Conservation (phyloP, 176 grass and related monocot species). For the Bromus sterilis region DNA sequence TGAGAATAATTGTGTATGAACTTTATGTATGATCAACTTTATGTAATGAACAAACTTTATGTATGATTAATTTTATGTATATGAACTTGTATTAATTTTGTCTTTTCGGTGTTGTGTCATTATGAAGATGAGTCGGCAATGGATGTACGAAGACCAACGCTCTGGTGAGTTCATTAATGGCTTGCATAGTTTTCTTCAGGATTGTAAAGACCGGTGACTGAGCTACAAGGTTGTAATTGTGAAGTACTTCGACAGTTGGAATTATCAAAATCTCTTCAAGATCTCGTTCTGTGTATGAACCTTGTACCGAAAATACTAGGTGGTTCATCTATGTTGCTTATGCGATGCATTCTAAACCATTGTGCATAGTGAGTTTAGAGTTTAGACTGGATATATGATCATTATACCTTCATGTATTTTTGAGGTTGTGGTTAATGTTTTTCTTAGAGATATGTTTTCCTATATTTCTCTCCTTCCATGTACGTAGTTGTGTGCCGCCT, state of each 20-base stretch:
- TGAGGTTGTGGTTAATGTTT: too few relatives aligned
- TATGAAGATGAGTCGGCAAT: too few relatives aligned
- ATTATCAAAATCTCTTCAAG: conserved; percentile 59
- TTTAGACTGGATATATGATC: conserved; percentile 2
- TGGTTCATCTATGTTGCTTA: background rate
- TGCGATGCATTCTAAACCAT: background rate
- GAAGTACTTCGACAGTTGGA: conserved; percentile 65
- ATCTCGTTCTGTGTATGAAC: conserved; percentile 48
- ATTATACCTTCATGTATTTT: background rate
- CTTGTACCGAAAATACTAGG: conserved; percentile 57
- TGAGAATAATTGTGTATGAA: too few relatives aligned
- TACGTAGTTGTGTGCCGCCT: background rate
- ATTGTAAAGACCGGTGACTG: too few relatives aligned
- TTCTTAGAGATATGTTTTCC: background rate
- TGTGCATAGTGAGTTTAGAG: conserved; percentile 22
- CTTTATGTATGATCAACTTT: too few relatives aligned
- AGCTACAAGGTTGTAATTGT: conserved; percentile 30
- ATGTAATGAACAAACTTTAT: too few relatives aligned
- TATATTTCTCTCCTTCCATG: background rate
- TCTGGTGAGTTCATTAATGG: too few relatives aligned
- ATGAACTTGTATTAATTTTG: too few relatives aligned
- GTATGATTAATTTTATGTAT: too few relatives aligned
- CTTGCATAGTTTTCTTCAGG: too few relatives aligned
- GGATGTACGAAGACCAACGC: too few relatives aligned
- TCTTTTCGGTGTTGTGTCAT: too few relatives aligned